phyloP scores from a whole-genome alignment of 352 stramenopile species.

The Globisporangium echinulatum region DNA sequence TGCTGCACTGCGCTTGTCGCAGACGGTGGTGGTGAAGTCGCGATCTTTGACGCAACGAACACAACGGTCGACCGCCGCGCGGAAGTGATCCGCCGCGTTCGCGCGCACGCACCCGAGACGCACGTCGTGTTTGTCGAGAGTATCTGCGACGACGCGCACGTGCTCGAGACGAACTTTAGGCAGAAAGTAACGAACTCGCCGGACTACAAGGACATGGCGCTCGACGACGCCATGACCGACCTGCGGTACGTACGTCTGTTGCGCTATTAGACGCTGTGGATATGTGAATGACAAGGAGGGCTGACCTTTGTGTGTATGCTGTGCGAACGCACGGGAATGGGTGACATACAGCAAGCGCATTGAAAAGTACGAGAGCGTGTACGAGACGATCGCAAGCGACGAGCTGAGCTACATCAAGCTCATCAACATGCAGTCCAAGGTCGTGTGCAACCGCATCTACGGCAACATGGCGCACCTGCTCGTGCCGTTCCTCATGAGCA shows the following conservation, averaged over 20 bases:
- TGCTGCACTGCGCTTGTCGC: background rate
- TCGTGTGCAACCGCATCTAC: slow-evolving; percentile 46
- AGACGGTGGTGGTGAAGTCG: slow-evolving; percentile 44
- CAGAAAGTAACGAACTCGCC: slow-evolving; percentile 42
- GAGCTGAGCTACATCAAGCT: slow-evolving; percentile 73
- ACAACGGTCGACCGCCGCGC: slow-evolving; percentile 38
- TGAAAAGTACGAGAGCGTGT: slow-evolving; percentile 63
- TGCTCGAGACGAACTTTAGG: slow-evolving; percentile 52
- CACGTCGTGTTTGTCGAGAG: slow-evolving; percentile 81
- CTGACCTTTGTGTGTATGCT: too few species aligned
- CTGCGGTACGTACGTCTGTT: slow-evolving; percentile 23
- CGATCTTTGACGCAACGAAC: slow-evolving; percentile 78
- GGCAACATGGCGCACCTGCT: slow-evolving; percentile 42
- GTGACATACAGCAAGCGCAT: slow-evolving; percentile 27
- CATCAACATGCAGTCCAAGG: slow-evolving; percentile 60
- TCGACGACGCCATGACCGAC: slow-evolving; percentile 46
- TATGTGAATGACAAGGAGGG: too few species aligned
- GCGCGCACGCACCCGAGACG: slow-evolving; percentile 17
- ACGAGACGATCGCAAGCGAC: slow-evolving; percentile 54
- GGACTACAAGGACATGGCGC: slow-evolving; percentile 48
- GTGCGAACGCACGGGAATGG: background rate
- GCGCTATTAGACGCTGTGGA: background rate
- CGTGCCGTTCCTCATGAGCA: slow-evolving; percentile 45
- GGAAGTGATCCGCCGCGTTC: slow-evolving; percentile 19
- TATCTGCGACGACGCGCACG: slow-evolving; percentile 64